Evolutionary conservation across 1,139 yeast species (phyloP), one percentile per base, ranked within the genome.

Genomic region (Scheffersomyces parashehatae): DNA sequence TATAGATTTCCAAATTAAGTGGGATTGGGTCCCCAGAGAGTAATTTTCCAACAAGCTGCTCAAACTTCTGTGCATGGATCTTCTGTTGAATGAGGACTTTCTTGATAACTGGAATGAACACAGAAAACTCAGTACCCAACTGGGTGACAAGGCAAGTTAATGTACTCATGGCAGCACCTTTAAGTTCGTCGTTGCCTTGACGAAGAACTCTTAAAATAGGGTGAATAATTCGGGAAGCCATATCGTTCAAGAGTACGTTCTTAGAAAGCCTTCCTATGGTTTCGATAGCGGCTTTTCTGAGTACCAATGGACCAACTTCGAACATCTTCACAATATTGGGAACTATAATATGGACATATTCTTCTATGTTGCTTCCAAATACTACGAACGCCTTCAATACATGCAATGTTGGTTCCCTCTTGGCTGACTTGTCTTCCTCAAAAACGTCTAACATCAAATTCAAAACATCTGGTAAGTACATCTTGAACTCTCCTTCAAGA

Each of bases 11-110:
- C 52, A 89, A 68, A 52, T 82, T 85, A 10, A 88, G 82, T 2
- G 98, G 97, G 20, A 93, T 68, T 1, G 96, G 91, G 57, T 93
- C 98, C n/a, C 91, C 90, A 56, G 86, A 85, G 40, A 90, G 59
- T 24, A 95, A 72, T 53, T 88, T 88, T 40, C 79, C 80, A 4
- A 89, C 93, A 38, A 93, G 68, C 49, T 84, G 90, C 47, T 91
- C 97, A 62, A 89, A 93, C 8, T 82, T 77, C 1, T 87, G 75
- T 12, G 89, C 85, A 48, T 84, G 85, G 13, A 90, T 79, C 48
- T 82, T 82, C 47, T 82, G 79, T 46, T 75, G 77, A 7, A 82
- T 69, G 49, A 91, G 65, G 0, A 83, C 83, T 47, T 86, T 84
- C 56, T 86, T 87, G 44, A 93, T 85, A 2, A 88, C 83, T 2